Percentiles rank a stretch among this genome's conserved stretches.
Evolutionary conservation across 768 basidiomycete genomes (phyloP).

Genomic region (Boletus subcaerulescens): DNA sequence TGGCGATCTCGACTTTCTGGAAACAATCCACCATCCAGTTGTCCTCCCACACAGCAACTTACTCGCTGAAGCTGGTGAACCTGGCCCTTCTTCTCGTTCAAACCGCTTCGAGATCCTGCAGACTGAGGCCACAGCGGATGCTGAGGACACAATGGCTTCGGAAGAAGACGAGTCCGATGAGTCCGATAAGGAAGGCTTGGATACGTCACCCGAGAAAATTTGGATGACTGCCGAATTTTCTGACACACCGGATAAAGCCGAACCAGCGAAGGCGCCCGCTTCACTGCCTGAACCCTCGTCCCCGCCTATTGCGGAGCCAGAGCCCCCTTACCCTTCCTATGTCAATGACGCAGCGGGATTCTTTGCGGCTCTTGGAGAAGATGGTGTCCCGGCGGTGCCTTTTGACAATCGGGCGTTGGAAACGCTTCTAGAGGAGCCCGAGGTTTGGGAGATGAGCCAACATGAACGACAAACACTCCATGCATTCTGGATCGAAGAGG

Average conservation of each 20-base stretch:
- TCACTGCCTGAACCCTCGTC: background rate
- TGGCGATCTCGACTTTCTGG: constrained; percentile 48
- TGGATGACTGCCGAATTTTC: constrained; percentile 26
- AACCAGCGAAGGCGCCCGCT: background rate
- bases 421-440: constrained; percentile 31
- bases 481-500: constrained; percentile 45
- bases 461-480: constrained; percentile 47
- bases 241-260: background rate
- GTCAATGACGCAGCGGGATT: constrained; percentile 31
- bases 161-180: constrained; percentile 8
- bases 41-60: background rate
- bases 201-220: constrained; percentile 23
- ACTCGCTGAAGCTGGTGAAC: background rate
- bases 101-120: constrained; percentile 19
- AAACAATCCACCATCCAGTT: constrained; percentile 1
- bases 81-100: constrained; percentile 1
- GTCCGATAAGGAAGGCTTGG: constrained; percentile 5
- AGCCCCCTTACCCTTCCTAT: constrained; percentile 7
- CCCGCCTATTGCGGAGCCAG: background rate
- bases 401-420: constrained; percentile 35
- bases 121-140: background rate
- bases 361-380: constrained; percentile 38
- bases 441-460: constrained; percentile 55
- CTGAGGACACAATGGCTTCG: background rate
- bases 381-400: constrained; percentile 39